Base-by-base conservation (phyloP, 768 basidiomycete genomes). In the Leucogyrophana mollusca region DNA sequence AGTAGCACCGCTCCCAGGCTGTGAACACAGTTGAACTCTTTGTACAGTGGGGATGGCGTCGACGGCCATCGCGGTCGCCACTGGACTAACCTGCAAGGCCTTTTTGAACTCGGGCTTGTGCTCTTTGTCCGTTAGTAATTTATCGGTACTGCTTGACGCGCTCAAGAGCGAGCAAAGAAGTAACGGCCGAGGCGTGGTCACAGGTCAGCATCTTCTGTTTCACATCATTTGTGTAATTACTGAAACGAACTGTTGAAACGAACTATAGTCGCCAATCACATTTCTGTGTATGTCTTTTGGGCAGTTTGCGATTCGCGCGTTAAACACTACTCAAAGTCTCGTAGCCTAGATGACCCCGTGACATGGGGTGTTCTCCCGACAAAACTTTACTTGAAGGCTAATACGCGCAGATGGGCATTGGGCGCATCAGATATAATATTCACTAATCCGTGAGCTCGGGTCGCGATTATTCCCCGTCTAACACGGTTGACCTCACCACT, bases 361-460 rank as follows among this genome's bases (percentile, higher is more conserved):
- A 74, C 75, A n/a, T 98, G 94, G 94, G 92, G 92, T 4, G 69
- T 87, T 14, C 80, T 93, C 40, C 92, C 93, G 0, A 57, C 77
- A 18, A 63, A 68, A 30, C 80, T 73, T 52, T 90, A 84, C 60
- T 67, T 84, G 18, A 68, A 67, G 42, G 66, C 85, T 9, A 68
- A 71, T 23, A 80, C 75, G 41, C 87, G 73, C n/a, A 77, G 94
- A 40, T 98, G 94, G 94, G 85, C 90, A 4, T 77, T 96, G 18
- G 94, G 94, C 27, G 92, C 92, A 9, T 85, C 88, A 6, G 94
- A 98, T 47, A 83, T 97, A 60, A 85, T 95, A 75, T 97, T 96
- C 66, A 96, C 90, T 4, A 95, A 93, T 66, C 83, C 87, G 85
- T 91, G 60, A 71, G 85, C 67, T 34, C 16, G 9, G 41, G 14